phyloP scores from a whole-genome alignment of 2,329 filamentous ascomycete genomes.

The Cadophora malorum region DNA sequence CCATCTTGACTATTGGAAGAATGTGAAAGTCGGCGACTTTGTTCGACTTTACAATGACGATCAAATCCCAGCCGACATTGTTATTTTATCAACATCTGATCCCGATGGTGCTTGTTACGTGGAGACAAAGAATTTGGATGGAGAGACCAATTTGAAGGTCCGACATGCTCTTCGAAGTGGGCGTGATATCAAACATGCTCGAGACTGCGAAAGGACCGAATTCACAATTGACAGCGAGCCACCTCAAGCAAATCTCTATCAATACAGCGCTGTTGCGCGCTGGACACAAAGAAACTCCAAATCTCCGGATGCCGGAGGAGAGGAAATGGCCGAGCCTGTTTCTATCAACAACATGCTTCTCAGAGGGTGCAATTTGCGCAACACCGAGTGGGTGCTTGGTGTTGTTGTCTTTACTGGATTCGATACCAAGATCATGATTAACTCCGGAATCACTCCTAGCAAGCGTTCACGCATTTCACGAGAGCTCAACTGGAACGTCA shows the following conservation, averaged over 20 bases:
- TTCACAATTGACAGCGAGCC: constrained; percentile 90
- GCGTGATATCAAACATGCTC: constrained; percentile 81
- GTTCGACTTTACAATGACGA: constrained; percentile 96
- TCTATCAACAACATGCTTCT: constrained; percentile 95
- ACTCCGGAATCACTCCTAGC: constrained; percentile 91
- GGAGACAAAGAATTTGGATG: constrained; percentile 97
- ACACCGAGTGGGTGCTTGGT: constrained; percentile 95
- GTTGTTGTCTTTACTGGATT: constrained; percentile 93
- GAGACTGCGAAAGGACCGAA: constrained; percentile 87
- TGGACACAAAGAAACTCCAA: constrained; percentile 79
- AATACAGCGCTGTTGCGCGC: constrained; percentile 87
- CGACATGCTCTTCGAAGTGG: constrained; percentile 89
- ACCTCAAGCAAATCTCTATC: constrained; percentile 92
- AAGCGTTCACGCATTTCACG: constrained; percentile 91
- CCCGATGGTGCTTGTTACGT: constrained; percentile 95
- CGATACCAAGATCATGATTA: constrained; percentile 99
- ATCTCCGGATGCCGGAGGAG: constrained; percentile 65
- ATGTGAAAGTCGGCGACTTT: constrained; percentile 92
- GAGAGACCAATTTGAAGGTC: constrained; percentile 97
- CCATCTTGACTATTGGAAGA: constrained; percentile 95
- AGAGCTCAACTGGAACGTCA: constrained; percentile 95
- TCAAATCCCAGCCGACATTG: constrained; percentile 90
- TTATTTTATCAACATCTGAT: constrained; percentile 92
- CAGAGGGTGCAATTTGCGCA: constrained; percentile 89
- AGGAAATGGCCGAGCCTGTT: constrained; percentile 89